Percentiles rank a stretch among this genome's conserved stretches.
Conservation (phyloP, 129 eudicot species). For the Chrysanthemum seticuspe region DNA sequence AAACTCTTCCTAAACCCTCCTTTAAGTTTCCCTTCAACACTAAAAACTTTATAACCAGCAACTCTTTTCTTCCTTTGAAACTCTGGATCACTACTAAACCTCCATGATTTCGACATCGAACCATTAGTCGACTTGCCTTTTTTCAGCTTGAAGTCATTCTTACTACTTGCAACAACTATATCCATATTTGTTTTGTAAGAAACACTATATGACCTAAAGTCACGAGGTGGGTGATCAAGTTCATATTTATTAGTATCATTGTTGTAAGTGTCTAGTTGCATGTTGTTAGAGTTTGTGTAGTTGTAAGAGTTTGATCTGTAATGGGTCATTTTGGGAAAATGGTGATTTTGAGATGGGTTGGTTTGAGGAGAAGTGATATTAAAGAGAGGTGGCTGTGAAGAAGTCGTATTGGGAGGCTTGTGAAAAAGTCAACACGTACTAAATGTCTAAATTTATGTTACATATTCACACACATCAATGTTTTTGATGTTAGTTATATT, state of each 20-base stretch:
- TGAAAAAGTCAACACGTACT: conserved; percentile 22
- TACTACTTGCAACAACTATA: conserved; percentile 23
- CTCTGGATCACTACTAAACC: conserved; percentile 73
- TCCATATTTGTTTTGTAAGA: conserved; percentile 37
- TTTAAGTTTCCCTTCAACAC: conserved; percentile 80
- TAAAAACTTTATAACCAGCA: conserved; percentile 78
- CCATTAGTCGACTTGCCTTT: conserved; percentile 42
- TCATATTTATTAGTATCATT: conserved; percentile 17
- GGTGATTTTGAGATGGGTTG: conserved; percentile 14
- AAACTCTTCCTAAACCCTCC: conserved; percentile 82
- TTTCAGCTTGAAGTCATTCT: conserved; percentile 44
- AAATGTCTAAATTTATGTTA: background rate
- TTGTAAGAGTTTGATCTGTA: conserved; percentile 60
- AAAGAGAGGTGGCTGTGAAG: conserved; percentile 9
- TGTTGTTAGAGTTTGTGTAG: conserved; percentile 24
- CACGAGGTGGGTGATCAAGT: conserved; percentile 28
- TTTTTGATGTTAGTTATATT: background rate
- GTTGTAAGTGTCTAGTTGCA: conserved; percentile 54
- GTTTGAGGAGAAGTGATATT: conserved; percentile 10
- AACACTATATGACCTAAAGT: conserved; percentile 69
- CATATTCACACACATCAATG: conserved; percentile 28
- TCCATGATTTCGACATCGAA: conserved; percentile 55
- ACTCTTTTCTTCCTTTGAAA: conserved; percentile 94
- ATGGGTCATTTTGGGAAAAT: conserved; percentile 43
- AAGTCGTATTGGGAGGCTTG: conserved; percentile 39